Evolutionary conservation across 768 basidiomycete species (phyloP).

Genomic region (Mycena albidolilacea): DNA sequence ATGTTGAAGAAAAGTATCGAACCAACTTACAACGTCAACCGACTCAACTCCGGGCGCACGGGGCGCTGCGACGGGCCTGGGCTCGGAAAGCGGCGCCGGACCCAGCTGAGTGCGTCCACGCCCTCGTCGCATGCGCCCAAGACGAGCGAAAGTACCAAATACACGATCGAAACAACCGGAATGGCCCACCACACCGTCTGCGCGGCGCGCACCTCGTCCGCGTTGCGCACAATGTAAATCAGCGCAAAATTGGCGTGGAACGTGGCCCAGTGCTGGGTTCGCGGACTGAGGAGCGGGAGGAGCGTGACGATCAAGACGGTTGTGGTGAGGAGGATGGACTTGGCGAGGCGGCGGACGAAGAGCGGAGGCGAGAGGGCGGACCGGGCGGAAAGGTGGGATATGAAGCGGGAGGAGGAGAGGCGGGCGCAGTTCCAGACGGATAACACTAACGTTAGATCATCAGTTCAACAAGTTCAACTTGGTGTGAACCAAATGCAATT

Average conservation of each 20-base stretch:
- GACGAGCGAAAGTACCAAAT: conserved; percentile 52
- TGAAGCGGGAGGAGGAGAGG: conserved; percentile 17
- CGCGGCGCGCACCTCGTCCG: conserved; percentile 46
- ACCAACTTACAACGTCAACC: conserved; percentile 23
- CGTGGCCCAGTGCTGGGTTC: conserved; percentile 47
- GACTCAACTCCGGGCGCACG: conserved; percentile 22
- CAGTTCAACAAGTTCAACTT: not conserved
- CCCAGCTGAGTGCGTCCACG: conserved; percentile 55
- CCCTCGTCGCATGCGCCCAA: conserved; percentile 55
- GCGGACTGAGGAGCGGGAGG: conserved; percentile 45
- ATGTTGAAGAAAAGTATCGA: not conserved
- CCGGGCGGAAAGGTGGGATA: conserved; percentile 24
- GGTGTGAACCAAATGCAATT: not conserved
- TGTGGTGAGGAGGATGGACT: conserved; percentile 16
- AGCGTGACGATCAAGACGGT: conserved; percentile 37
- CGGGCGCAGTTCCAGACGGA: conserved; percentile 13
- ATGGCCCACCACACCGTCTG: conserved; percentile 58
- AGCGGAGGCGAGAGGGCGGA: conserved; percentile 16
- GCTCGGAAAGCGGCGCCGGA: conserved; percentile 32
- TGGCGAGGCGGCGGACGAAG: conserved; percentile 28
- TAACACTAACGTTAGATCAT: conserved; percentile 5
- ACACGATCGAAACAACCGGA: conserved; percentile 55
- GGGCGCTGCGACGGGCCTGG: not conserved
- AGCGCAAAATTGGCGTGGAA: conserved; percentile 52
- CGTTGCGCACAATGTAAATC: conserved; percentile 51